Base-by-base conservation (phyloP, 2,329 filamentous ascomycete species). In the Calonectria naviculata region DNA sequence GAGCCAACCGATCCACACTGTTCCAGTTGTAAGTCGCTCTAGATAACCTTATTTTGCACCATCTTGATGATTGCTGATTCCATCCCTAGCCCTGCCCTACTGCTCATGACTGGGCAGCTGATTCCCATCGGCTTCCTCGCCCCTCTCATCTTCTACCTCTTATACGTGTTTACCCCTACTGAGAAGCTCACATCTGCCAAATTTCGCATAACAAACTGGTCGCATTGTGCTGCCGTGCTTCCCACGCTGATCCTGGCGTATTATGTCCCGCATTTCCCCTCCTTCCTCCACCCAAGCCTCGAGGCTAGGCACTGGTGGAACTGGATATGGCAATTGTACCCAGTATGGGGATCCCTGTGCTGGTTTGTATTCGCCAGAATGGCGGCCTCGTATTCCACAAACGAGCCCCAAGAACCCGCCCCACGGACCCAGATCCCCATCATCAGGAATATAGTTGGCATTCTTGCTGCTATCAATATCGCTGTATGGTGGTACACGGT, bases 301-400 rank as follows among this genome's bases (percentile, higher is more conserved):
- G 73, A 79, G 29, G 42, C 41, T 0, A 73, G 79, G 19, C 73
- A 80, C 31, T 81, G 76, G 79, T 81, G 78, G 74, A 80, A 77
- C 21, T 81, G 80, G 79, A 47, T 80, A 17, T 81, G 80, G 80
- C 80, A 81, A 8, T 41, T 81, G 0, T 81, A 71, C 29, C 78
- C 79, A 0, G 47, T 80, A 0, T 80, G 76, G 78, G 72, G 72
- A 6, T 79, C 78, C 0, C 3, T 75, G 1, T 36, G 44, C 1
- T 70, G 76, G 54, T 70, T 80, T 34, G 41, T 67, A 2, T 12
- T 75, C 5, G 71, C 72, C 8, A 75, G 60, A 3, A 31, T 21
- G 1, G 12, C 44, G 13, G 28, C 38, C 1, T 26, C 15, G 12
- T 47, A 17, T 21, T 66, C 28, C 17, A 21, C 36, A 17, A 60